Conservation (phyloP, 2,329 filamentous ascomycete species). For the Aphanoascus verrucosus region DNA sequence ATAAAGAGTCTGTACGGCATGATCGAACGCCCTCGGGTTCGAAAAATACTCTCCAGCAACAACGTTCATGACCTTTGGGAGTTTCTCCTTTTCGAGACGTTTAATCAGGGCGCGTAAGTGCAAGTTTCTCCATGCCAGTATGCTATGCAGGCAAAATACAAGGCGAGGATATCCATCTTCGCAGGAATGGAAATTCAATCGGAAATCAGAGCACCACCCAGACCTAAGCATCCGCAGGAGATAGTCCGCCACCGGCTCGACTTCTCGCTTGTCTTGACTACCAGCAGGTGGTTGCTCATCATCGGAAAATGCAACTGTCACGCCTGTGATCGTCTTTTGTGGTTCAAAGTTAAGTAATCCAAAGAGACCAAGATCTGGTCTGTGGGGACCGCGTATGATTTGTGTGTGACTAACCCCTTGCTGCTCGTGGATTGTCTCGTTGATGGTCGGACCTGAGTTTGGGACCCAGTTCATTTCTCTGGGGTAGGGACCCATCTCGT, state of each 20-base stretch:
- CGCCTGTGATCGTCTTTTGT: too few species aligned
- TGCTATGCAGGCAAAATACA: constrained; percentile 18
- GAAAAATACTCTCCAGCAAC: constrained; percentile 19
- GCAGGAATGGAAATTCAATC: constrained; percentile 18
- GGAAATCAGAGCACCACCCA: constrained; percentile 18
- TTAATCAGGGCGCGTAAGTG: constrained; percentile 18
- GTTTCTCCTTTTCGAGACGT: background rate
- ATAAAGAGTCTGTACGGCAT: constrained; percentile 23
- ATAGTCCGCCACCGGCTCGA: constrained; percentile 5
- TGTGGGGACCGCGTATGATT: background rate
- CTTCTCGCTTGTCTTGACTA: background rate
- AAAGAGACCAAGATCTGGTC: background rate
- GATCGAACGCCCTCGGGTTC: constrained; percentile 20
- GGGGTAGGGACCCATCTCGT: too few species aligned
- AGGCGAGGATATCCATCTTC: constrained; percentile 17
- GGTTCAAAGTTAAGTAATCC: background rate
- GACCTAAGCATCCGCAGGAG: constrained; percentile 16
- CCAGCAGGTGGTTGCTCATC: background rate
- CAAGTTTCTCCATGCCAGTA: constrained; percentile 21
- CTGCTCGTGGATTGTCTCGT: background rate
- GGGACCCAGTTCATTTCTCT: too few species aligned
- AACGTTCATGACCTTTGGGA: constrained; percentile 14
- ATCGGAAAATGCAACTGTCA: background rate
- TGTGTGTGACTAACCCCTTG: background rate
- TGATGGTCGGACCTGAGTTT: too few species aligned